Conservation (phyloP, 371 early-diverging fungal species). For the Choanephora cucurbitarum region DNA sequence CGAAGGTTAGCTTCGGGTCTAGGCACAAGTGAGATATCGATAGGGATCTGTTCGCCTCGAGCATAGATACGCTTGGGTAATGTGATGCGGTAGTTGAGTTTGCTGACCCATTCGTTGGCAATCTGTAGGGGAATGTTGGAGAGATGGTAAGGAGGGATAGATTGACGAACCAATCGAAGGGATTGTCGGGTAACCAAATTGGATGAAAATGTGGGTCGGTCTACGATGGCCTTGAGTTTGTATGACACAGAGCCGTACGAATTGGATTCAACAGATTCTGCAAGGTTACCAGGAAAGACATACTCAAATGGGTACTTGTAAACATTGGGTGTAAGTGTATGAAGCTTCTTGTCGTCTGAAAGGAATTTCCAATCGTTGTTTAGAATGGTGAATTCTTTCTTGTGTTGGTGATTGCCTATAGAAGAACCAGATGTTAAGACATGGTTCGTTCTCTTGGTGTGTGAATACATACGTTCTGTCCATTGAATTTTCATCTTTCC, state of each 20-base stretch:
- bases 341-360: slow-evolving; percentile 20
- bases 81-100: slow-evolving; percentile 28
- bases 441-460: too few relatives aligned
- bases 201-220: slow-evolving; percentile 34
- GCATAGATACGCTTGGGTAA: slow-evolving; percentile 22
- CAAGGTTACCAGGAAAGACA: slow-evolving; percentile 35
- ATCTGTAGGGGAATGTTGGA: slow-evolving; percentile 23
- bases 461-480: slow-evolving; percentile 30
- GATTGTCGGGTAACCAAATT: slow-evolving; percentile 27
- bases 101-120: slow-evolving; percentile 30
- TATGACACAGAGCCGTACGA: slow-evolving; percentile 39
- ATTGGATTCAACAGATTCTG: slow-evolving; percentile 39
- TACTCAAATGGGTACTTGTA: slow-evolving; percentile 46
- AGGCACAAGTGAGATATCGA: slow-evolving; percentile 30
- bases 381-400: slow-evolving; percentile 22
- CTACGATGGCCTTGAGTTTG: slow-evolving; percentile 41
- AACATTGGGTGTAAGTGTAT: slow-evolving; percentile 15
- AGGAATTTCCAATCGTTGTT: slow-evolving; percentile 38
- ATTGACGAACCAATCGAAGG: slow-evolving; percentile 19
- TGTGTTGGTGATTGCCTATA: slow-evolving; percentile 26
- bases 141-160: slow-evolving; percentile 10
- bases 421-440: too few relatives aligned
- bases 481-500: slow-evolving; percentile 37
- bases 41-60: slow-evolving; percentile 39
- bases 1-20: slow-evolving; percentile 13